Evolutionary conservation across 768 basidiomycete species (phyloP).

Genomic region (Lactarius vividus): DNA sequence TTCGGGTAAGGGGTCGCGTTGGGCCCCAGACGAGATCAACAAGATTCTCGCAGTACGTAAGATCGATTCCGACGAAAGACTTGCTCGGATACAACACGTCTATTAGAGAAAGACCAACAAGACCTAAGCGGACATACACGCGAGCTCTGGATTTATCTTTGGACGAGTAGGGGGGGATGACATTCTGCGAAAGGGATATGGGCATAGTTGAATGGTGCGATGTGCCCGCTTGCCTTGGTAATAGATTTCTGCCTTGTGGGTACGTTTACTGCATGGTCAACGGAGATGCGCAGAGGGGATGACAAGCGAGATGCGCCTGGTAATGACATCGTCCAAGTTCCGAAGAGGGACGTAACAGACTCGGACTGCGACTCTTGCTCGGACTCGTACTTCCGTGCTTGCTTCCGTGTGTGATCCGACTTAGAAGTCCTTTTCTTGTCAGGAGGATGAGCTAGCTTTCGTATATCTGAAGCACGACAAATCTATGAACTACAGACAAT

Average conservation of each 20-base stretch:
- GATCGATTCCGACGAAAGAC: constrained; percentile 53
- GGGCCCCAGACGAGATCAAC: constrained; percentile 76
- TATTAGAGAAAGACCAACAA: background rate
- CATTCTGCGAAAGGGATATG: constrained; percentile 43
- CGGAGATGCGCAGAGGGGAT: constrained; percentile 9
- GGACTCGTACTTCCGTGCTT: too few relatives aligned
- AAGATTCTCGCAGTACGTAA: constrained; percentile 68
- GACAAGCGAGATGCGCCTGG: constrained; percentile 50
- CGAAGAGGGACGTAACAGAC: constrained; percentile 36
- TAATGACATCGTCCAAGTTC: constrained; percentile 90
- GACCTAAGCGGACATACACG: constrained; percentile 42
- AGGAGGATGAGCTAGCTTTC: background rate
- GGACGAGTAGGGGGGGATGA: constrained; percentile 61
- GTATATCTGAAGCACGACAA: background rate
- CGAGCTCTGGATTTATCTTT: constrained; percentile 79
- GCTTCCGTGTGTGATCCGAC: too few relatives aligned
- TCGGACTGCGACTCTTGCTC: too few relatives aligned
- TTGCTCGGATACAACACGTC: constrained; percentile 50
- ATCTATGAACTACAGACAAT: background rate
- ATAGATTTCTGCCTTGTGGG: constrained; percentile 90
- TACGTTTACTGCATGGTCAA: constrained; percentile 52
- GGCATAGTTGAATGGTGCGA: background rate
- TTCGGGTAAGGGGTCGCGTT: constrained; percentile 67
- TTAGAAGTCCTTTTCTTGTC: too few relatives aligned
- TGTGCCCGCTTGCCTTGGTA: constrained; percentile 48